Percentiles rank a stretch among this genome's conserved stretches.
phyloP scores from a whole-genome alignment of 352 stramenopile species.

The Elongisporangium undulatum region DNA sequence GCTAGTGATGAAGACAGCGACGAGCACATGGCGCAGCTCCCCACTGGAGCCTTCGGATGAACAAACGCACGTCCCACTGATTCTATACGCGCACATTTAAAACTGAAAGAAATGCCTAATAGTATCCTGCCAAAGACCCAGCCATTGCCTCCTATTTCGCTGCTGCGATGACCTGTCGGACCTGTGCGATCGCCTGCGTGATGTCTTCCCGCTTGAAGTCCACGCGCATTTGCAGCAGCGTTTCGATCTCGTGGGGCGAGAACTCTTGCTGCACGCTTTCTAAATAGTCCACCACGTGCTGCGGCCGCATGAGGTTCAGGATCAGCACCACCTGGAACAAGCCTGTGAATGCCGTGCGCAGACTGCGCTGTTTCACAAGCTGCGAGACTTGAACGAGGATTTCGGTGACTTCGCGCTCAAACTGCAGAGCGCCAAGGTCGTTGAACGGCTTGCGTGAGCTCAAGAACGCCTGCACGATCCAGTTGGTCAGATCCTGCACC shows the following conservation, averaged over 20 bases:
- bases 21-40: constrained; percentile 55
- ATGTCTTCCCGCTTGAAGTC: constrained; percentile 64
- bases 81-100: not conserved
- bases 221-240: constrained; percentile 58
- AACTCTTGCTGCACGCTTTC: constrained; percentile 46
- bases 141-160: not conserved
- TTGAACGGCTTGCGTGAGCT: constrained; percentile 62
- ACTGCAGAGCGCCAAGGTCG: constrained; percentile 71
- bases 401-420: constrained; percentile 70
- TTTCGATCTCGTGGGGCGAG: constrained; percentile 39
- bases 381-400: constrained; percentile 48
- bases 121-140: not conserved
- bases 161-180: constrained; percentile 3
- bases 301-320: constrained; percentile 74
- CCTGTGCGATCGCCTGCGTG: constrained; percentile 24
- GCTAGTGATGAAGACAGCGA: constrained; percentile 58
- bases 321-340: constrained; percentile 79
- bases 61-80: not conserved
- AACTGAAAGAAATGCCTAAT: not conserved
- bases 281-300: constrained; percentile 66
- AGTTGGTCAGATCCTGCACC: constrained; percentile 50
- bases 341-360: constrained; percentile 62
- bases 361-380: constrained; percentile 48
- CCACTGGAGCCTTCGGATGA: constrained; percentile 56
- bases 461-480: constrained; percentile 50